phyloP scores from a whole-genome alignment of 139 green algal genomes.

The Pedinophyceae sp. region DNA sequence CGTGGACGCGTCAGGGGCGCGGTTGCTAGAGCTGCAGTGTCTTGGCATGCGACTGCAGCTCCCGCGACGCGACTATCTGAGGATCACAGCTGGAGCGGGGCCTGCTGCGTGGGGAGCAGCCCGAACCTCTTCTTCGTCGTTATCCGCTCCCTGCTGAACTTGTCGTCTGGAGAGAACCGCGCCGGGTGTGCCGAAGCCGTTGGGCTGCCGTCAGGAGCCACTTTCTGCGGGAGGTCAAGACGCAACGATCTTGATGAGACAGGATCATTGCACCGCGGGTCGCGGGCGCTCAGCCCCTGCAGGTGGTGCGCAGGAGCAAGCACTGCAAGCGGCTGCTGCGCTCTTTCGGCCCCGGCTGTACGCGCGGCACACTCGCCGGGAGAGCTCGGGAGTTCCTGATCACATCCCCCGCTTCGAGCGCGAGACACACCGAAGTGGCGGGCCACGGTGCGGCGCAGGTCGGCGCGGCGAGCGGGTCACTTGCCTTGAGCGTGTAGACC shows the following conservation, averaged over 20 bases:
- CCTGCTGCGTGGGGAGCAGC: slow-evolving; percentile 79
- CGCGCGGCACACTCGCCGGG: too few species aligned
- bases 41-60: too few species aligned
- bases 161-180: slow-evolving; percentile 94
- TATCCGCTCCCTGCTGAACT: slow-evolving; percentile 86
- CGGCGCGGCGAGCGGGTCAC: too few species aligned
- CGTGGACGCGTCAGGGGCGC: too few species aligned
- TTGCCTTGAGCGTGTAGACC: slow-evolving; percentile 90
- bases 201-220: slow-evolving; percentile 53
- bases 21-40: too few species aligned
- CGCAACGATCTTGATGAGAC: neutral
- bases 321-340: neutral
- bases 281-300: neutral
- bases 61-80: too few species aligned
- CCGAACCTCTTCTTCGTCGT: slow-evolving; percentile 83
- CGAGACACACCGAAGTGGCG: too few species aligned
- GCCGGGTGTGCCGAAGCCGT: slow-evolving; percentile 77
- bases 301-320: neutral
- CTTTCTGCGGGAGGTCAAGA: slow-evolving; percentile 38
- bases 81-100: slow-evolving; percentile 31
- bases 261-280: neutral
- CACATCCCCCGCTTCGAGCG: too few species aligned
- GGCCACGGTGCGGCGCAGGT: slow-evolving; percentile 13
- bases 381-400: too few species aligned
- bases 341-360: neutral